Base-by-base conservation (phyloP, 2,329 filamentous ascomycete genomes). In the Penicillium sp. region DNA sequence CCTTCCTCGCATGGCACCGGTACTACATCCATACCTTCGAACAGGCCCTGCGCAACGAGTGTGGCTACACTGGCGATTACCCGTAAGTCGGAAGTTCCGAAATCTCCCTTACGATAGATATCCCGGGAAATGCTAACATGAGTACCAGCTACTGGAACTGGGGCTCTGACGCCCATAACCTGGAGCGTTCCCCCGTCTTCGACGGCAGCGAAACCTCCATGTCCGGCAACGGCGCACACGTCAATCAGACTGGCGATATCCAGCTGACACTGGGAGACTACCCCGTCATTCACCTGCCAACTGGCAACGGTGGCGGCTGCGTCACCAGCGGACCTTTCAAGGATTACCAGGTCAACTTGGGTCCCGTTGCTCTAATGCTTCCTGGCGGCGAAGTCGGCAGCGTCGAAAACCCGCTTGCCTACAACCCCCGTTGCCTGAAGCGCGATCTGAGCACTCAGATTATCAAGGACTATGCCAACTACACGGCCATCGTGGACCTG, bases 201-300 rank as follows among this genome's bases (percentile, higher is more conserved):
- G 75, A 80, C 52, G 77, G 78, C n/a, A 75, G 69, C 45, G 71
- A 68, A 1, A 67, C 64, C 7, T 75, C 71, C 14, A 66, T 79
- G 56, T 69, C 68, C 4, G 75, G 76, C 10, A 73, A 78, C 55
- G 75, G 76, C 3, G 70, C 51, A 7, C 64, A 64, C 42, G 58
- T 72, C 35, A 39, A 57, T 0, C 8, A 7, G 49, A 61, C 34
- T 58, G 61, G 41, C 14, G 56, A 63, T 25, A 59, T 63, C 12
- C 46, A 27, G 45, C 54, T 57, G 34, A 52, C 14, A 19, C 33
- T 59, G 13, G 53, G 48, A 12, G 33, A 34, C 18, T 54, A 68
- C n/a, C 68, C 65, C 7, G 61, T 69, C n/a, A 68, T 76, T 53
- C 64, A 68, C 14, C 69, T 78, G 30, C 65, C 69, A 33, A 62